Evolutionary conservation across 768 basidiomycete genomes (phyloP), one percentile per base, ranked within the genome.

Genomic region (Vishniacozyma victoriae): DNA sequence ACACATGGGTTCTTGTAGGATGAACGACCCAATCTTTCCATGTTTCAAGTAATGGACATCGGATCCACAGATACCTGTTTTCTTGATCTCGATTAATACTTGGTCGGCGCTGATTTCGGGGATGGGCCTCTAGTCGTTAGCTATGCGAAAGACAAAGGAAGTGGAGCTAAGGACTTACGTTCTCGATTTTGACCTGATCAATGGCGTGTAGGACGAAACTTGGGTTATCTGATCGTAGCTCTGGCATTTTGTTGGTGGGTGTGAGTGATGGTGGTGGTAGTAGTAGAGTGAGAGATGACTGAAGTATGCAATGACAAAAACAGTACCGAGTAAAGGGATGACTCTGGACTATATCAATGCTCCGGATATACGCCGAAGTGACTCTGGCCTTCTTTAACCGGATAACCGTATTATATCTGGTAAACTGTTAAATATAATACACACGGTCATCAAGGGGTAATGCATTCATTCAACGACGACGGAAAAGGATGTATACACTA

Each of bases 151-250:
- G 29, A 33, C 29, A 33, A 33, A 33, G 29, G 29, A 33, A 33
- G 9, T 9, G n/a, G 29, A 33, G 29, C 29, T n/a, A 33, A 9
- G 9, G 9, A 40, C 69, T 55, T 40, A 71, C 69, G 22, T 67
- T 48, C 33, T 71, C 64, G 44, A 55, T 63, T 35, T 61, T 60
- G 51, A 65, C 65, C 43, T 69, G 52, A 41, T 71, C 60, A 40
- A 71, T 57, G 22, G 66, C 69, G 46, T 66, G 66, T 4, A 71
- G 53, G 16, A 69, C 64, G 52, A 71, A 69, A 18, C 53, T 57
- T 18, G 62, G 67, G 59, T 71, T 71, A 44, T 68, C 66, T 15
- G 41, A 25, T 35, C 54, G 53, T 35, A 56, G 39, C 26, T 20
- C 13, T 12, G 46, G 40, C 52, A 52, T 57, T 22, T 27, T 48